phyloP scores from a whole-genome alignment of 2,329 filamentous ascomycete species.

The Trichothecium roseum region DNA sequence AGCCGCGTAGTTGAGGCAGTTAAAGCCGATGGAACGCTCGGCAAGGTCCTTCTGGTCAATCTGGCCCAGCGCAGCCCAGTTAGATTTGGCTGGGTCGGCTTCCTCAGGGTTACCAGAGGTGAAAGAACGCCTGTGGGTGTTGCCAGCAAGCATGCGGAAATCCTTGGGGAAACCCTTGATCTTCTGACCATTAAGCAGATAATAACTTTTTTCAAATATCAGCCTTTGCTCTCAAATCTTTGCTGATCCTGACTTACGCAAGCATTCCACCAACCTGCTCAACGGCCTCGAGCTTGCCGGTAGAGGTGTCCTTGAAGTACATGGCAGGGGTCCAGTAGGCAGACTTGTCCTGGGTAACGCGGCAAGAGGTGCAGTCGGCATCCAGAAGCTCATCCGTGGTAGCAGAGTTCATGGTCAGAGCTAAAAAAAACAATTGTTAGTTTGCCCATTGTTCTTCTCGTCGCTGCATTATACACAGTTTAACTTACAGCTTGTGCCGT shows the following conservation, averaged over 20 bases:
- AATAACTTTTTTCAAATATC: slow-evolving; percentile 52
- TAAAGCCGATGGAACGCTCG: slow-evolving; percentile 85
- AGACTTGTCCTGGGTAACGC: slow-evolving; percentile 72
- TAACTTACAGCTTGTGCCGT: slow-evolving; percentile 64
- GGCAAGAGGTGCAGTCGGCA: slow-evolving; percentile 70
- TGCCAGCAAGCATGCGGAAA: slow-evolving; percentile 77
- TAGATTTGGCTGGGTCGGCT: slow-evolving; percentile 55
- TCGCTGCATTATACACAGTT: too few relatives aligned
- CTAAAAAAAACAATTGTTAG: too few relatives aligned
- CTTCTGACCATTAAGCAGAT: slow-evolving; percentile 58
- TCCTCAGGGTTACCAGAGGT: slow-evolving; percentile 56
- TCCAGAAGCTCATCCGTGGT: slow-evolving; percentile 44
- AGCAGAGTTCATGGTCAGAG: slow-evolving; percentile 46
- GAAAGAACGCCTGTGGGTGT: slow-evolving; percentile 58
- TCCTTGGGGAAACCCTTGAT: slow-evolving; percentile 64
- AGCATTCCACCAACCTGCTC: slow-evolving; percentile 73
- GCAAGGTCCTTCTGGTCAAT: slow-evolving; percentile 57
- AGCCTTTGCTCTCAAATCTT: too few relatives aligned
- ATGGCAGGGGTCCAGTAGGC: slow-evolving; percentile 75
- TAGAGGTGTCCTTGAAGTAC: slow-evolving; percentile 60
- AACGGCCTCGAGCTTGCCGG: slow-evolving; percentile 59
- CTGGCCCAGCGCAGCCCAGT: slow-evolving; percentile 54
- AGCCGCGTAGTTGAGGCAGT: slow-evolving; percentile 75
- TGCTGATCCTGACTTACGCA: too few relatives aligned
- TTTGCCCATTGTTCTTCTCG: too few relatives aligned